These are phyloP conservation scores for Candida mesenterica DNA, from an alignment of 1,139 yeast genomes.

Conservation along the genomic window DNA sequence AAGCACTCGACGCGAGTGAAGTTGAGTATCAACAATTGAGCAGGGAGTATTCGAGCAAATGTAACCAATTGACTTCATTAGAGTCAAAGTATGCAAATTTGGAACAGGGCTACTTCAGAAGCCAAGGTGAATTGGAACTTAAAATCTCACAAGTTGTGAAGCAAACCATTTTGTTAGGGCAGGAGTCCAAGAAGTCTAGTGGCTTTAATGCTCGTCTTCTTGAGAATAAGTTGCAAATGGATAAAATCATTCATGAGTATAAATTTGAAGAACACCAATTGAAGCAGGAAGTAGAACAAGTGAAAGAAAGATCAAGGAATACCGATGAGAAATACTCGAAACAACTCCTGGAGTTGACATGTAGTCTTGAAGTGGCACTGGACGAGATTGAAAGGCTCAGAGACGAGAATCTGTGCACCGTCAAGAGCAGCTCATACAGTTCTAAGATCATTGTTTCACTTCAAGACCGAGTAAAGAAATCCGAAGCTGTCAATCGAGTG, in stretches of 20 bases:
- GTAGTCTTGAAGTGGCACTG: not conserved
- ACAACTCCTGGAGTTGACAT: not conserved
- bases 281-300: not conserved
- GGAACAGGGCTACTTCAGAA: not conserved
- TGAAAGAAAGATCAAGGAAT: not conserved
- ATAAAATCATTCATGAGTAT: too few species aligned
- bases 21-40: not conserved
- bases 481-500: not conserved
- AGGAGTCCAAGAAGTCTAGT: not conserved
- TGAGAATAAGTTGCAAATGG: not conserved
- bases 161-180: not conserved
- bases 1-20: too few species aligned
- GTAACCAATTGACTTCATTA: not conserved
- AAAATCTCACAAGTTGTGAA: not conserved
- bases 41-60: not conserved
- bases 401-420: not conserved
- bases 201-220: not conserved
- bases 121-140: not conserved
- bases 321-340: too few species aligned
- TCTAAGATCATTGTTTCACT: constrained; percentile 3
- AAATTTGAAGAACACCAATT: not conserved
- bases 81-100: not conserved
- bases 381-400: not conserved
- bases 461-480: constrained; percentile 2
- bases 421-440: not conserved